A percentile compares a stretch with the other conserved stretches of the same genome.
Conservation (phyloP, 2,329 filamentous ascomycete genomes). For the Aspergillus brunneoviolaceus region DNA sequence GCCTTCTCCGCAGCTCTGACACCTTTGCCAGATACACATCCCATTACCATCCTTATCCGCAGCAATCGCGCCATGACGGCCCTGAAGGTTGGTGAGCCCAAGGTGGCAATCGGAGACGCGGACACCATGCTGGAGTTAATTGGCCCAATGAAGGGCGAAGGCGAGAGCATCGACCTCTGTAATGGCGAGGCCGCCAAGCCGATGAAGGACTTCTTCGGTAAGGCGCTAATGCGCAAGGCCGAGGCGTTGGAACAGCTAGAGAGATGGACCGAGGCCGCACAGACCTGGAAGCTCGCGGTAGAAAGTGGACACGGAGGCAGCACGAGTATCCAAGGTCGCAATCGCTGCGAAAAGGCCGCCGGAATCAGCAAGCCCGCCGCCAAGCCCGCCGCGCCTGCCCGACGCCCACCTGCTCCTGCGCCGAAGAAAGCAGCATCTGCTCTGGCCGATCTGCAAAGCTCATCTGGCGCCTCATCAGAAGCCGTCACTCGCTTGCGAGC, state of each 20-base stretch:
- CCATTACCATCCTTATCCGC: constrained; percentile 81
- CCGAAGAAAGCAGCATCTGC: constrained; percentile 34
- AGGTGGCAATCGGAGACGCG: constrained; percentile 79
- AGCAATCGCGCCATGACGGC: constrained; percentile 89
- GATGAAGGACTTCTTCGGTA: constrained; percentile 91
- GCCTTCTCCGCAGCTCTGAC: constrained; percentile 77
- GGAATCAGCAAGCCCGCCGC: constrained; percentile 59
- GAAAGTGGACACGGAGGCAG: constrained; percentile 83
- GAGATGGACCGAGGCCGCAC: constrained; percentile 80
- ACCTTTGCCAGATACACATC: constrained; percentile 74
- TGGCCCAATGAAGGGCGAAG: constrained; percentile 73
- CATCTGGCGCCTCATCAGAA: constrained; percentile 57
- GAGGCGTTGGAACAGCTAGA: constrained; percentile 96
- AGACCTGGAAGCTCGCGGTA: constrained; percentile 78
- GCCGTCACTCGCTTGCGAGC: constrained; percentile 80
- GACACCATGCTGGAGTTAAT: constrained; percentile 79
- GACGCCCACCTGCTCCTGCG: constrained; percentile 48
- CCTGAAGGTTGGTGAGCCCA: constrained; percentile 88
- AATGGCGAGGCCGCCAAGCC: constrained; percentile 68
- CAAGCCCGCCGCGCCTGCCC: constrained; percentile 48
- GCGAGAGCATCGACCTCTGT: constrained; percentile 72
- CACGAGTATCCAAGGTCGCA: constrained; percentile 78
- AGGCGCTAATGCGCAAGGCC: constrained; percentile 89
- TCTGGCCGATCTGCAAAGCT: constrained; percentile 34
- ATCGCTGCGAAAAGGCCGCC: constrained; percentile 85